Base-by-base conservation (phyloP, 768 basidiomycete species). In the Tylopilus vinaceipallidus region DNA sequence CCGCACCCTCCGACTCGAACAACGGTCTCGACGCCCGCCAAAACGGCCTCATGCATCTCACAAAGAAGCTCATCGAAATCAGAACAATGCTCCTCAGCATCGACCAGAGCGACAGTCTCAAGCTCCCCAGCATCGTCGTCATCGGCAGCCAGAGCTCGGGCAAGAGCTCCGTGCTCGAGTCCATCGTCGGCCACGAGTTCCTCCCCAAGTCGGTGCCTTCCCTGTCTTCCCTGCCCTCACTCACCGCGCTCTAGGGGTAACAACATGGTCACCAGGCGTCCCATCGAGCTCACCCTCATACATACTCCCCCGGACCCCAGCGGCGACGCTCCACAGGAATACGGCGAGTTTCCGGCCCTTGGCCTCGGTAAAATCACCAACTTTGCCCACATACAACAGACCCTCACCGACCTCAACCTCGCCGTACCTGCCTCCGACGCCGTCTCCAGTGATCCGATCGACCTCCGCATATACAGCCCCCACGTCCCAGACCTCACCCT, bases 201-300 rank as follows among this genome's bases (percentile, higher is more conserved):
- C 73, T 99, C 30, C 97, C 97, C 20, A 99, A 99, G 95, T 98
- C 63, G 56, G 92, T 77, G n/a, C 3, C 22, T 2, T 14, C 19
- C 33, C 42, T 12, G 38, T 47, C 35, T 10, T 32, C 36, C 26
- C 33, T 47, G 19, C 16, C 20, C 33, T 32, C 20, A 32, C 39
- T 55, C 42, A 47, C 45, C 41, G 24, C 36, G 26, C 40, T 37
- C 19, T 62, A 98, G 95, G 72, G 97, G 97, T 47, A 88, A 93
- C 69, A 98, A 98, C 69, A 99, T 99, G 97, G 97, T 98, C 29
- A 99, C 97, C 2, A 88, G 97, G 1, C 86, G 97, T 46, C 97
- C 97, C 2, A 98, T 99, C 60, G 97, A 99, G 65, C 82, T 99
- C 51, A 99, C 97, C 3, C 84, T 99, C 41, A 86, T 98, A 50